Percentiles rank a stretch among this genome's conserved stretches.
Conservation (phyloP, 2,329 filamentous ascomycete genomes). For the Fusarium multiceps region DNA sequence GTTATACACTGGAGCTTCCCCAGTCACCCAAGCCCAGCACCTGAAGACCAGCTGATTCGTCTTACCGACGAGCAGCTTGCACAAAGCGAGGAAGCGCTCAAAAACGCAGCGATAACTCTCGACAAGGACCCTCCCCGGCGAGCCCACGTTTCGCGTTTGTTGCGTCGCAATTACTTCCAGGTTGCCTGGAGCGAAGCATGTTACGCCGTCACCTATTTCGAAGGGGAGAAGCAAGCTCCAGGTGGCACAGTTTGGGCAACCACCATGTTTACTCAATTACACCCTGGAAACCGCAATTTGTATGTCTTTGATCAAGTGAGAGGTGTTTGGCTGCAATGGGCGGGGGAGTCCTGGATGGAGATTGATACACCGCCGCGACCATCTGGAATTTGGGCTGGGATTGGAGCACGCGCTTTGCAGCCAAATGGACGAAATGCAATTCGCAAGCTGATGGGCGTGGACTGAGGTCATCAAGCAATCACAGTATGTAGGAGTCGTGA, state of each 20-base stretch:
- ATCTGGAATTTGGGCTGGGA: neutral
- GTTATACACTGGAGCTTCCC: constrained; percentile 14
- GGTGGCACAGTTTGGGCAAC: constrained; percentile 9
- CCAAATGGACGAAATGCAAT: neutral
- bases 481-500: too few relatives aligned
- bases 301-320: neutral
- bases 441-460: neutral
- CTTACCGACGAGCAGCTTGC: neutral
- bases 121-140: neutral
- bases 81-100: neutral
- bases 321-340: neutral
- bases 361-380: neutral
- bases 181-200: constrained; percentile 1
- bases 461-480: neutral
- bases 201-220: neutral
- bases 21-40: neutral
- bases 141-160: neutral
- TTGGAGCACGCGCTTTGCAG: neutral
- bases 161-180: constrained; percentile 4
- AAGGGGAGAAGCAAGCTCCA: neutral
- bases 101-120: neutral
- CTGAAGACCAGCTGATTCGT: neutral
- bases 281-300: neutral
- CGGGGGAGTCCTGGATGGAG: neutral
- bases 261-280: constrained; percentile 1